Base-by-base conservation (phyloP, 2,329 filamentous ascomycete genomes). In the Hysterium pulicare region DNA sequence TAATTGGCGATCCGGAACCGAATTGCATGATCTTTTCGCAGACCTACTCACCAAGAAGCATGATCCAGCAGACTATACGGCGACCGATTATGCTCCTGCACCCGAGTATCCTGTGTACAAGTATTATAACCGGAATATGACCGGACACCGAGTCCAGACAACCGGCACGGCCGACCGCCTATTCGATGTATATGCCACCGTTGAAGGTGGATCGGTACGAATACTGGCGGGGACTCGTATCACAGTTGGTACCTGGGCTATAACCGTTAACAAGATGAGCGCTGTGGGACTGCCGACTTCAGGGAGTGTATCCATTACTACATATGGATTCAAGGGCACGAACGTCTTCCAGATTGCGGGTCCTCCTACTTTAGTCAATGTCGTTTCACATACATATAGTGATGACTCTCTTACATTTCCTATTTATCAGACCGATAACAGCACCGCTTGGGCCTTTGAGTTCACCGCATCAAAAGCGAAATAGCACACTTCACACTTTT, bases 71-170 rank as follows among this genome's bases (percentile, higher is more conserved):
- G 24, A 28, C 24, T 28, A 59, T 36, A 50, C 47, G 8, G 54
- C 37, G 4, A 55, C 52, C 1, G 67, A 61, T 0, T 75, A 74
- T 49, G 66, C 49, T 32, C 59, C 69, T 2, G 68, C 61, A 26
- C 67, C 68, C 2, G 69, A 72, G 19, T 75, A 62, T 55, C 70
- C 73, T 40, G 63, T 75, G 8, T 76, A 76, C 51, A 69, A 70
- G 40, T 74, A 74, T 55, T 76, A 75, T 51, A 59, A 66, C 33
- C 49, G 58, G 3, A 68, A 68, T 33, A 74, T 74, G 71, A 69
- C 65, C 0, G 72, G 72, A 3, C 38, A 59, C 11, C 64, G 71
- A 13, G 60, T 69, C 4, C 58, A 56, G 0, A 71, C 69, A 2
- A 54, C 58, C 0, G 58, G 56, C 1, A 66, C 68, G 1, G 46